Base-by-base conservation (phyloP, 2,329 filamentous ascomycete species). In the Myotisia sp. region DNA sequence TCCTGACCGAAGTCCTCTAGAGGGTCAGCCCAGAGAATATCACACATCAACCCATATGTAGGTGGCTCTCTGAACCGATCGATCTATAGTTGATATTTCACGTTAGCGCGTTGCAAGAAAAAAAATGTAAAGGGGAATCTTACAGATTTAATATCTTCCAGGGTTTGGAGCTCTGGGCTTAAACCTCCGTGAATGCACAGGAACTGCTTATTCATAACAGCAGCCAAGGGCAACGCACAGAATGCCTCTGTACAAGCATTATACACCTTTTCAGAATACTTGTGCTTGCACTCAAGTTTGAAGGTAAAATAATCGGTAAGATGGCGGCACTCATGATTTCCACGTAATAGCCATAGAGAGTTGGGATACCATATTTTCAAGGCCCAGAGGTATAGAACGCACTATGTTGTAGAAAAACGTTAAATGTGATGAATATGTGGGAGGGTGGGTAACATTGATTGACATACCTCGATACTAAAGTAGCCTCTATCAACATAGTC, bases 161-260 rank as follows among this genome's bases (percentile, higher is more conserved):
- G 68, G 3, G 87, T 94, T 59, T 95, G 87, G 42, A 98, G 65
- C 60, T 98, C 90, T 5, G 90, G 90, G 57, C 86, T 94, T 47
- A 98, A 66, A 43, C 90, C 90, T 52, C 90, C 90, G 56, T 98
- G 90, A 49, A 98, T 95, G 58, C 90, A 98, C 47, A 98, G 66
- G 61, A 98, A 98, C 60, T 98, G 90, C 69, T 98, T 98, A 73
- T 98, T 98, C 90, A 98, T 98, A 47, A 98, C 78, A 18, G 90
- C 90, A 37, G 90, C 90, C 48, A 98, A 67, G 19, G 90, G 90
- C 43, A 98, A 66, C 44, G 79, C 71, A 64, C 90, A 98, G 70
- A 98, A 98, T 0, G 90, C 92, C 45, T 98, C 87, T 75, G 94
- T 92, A 64, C 90, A 95, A 37, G 90, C 87, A 53, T 98, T 87